Evolutionary conservation across 768 basidiomycete genomes (phyloP), one percentile per base, ranked within the genome.

Genomic region (Mycena vitilis): DNA sequence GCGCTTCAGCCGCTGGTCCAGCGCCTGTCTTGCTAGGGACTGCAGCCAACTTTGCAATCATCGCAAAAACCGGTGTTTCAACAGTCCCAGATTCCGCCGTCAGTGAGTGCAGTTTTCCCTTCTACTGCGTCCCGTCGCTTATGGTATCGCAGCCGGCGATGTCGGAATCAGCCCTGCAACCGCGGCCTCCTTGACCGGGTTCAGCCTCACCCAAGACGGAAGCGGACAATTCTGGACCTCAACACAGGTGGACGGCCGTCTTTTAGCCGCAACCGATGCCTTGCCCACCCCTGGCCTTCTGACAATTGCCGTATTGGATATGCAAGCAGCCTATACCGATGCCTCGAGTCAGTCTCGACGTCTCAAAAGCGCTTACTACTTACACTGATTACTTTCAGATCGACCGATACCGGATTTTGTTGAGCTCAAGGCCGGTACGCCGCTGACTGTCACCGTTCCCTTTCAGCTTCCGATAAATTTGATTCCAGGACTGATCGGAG

Each of bases 321-420:
- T 63, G 62, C 40, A 63, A 38, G 47, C 52, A 7, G 62, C 62
- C 13, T 63, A 22, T n/a, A 56, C 30, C 11, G 62, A 63, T 20
- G 62, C 62, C 0, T 37, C 38, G 53, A 63, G 62, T 56, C 5
- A 18, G 53, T 55, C 8, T 23, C 1, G 23, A 52, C 20, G 30
- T 30, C 30, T 30, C 2, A 30, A 42, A 16, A 4, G 30, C 20
- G 30, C 25, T 15, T 52, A 12, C 13, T 25, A 6, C 30, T 20
- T 51, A 12, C n/a, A 16, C 40, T 40, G 5, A 40, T 18, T 38
- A 25, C 47, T 47, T 59, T 22, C 51, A 63, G 52, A 12, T 30
- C 20, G 62, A 11, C 53, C 53, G 40, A 9, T 18, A 8, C 62
- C 62, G 4, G 23, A 63, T 38, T 63, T 63, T 12, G 30, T 45